Base-by-base conservation (phyloP, 176 grass and related monocot species). In the Rhynchospora pubera region DNA sequence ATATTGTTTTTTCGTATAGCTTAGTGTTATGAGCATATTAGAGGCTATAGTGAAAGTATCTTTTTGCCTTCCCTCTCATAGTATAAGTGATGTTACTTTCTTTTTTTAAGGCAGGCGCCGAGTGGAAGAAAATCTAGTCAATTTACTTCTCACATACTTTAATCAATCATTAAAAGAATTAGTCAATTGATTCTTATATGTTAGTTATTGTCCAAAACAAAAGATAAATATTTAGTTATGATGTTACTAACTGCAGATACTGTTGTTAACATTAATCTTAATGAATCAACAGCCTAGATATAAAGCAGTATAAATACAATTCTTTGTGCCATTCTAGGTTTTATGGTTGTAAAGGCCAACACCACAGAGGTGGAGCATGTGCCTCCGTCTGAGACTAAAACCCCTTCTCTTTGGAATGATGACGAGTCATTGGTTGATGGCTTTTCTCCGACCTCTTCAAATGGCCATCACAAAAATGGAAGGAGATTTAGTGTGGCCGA, bases 331-430 rank as follows among this genome's bases (percentile, higher is more conserved):
- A 59, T 80, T 80, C 9, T 80, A 99, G 96, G 96, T 60, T 99
- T 99, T 86, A 82, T 85, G 74, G 62, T 99, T 82, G 87, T 90
- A 51, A 95, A 95, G 86, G 89, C 91, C 72, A 90, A 92, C 46
- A 87, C 83, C 14, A 74, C 84, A 48, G 91, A 89, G 83, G 84
- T 91, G 65, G 92, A 93, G 73, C 87, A 95, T 51, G 51, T 81
- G 74, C 80, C 86, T 87, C 75, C 85, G 63, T 56, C 83, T 86
- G 88, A 88, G 82, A 88, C 85, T 58, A 89, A 91, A 61, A 32
- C 79, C 23, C 83, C 92, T 18, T 89, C 92, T 85, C 79, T 91
- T 50, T 97, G 92, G 95, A 89, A 92, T 76, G 95, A 93, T 75
- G 89, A 89, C 15, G 62, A 69, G 48, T 92, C 91, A 44, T 82